Evolutionary conservation across 1,139 yeast genomes (phyloP).

Genomic region (Hyphopichia buzzinii): DNA sequence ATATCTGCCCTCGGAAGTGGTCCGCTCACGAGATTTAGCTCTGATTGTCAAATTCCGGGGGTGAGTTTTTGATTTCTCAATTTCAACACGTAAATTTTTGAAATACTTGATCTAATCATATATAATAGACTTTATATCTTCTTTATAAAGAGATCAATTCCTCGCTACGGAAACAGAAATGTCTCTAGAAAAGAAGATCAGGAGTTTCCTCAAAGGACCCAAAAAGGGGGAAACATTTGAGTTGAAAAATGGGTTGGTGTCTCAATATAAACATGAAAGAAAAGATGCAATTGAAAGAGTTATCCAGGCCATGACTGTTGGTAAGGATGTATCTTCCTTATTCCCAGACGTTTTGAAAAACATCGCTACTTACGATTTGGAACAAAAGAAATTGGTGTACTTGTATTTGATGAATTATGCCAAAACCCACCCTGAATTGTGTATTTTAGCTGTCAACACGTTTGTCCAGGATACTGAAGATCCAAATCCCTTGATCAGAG

Average conservation of each 20-base stretch:
- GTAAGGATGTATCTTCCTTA: conserved; percentile 93
- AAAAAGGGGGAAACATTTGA: conserved; percentile 80
- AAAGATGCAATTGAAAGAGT: conserved; percentile 97
- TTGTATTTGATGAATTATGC: conserved; percentile 96
- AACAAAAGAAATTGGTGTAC: conserved; percentile 94
- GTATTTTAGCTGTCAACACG: conserved; percentile 94
- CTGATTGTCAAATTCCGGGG: background rate
- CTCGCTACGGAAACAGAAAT: no score
- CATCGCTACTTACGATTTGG: conserved; percentile 94
- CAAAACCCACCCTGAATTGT: conserved; percentile 90
- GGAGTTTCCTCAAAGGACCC: conserved; percentile 46
- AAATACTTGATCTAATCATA: no score
- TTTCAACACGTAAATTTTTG: background rate
- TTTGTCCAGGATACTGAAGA: conserved; percentile 96
- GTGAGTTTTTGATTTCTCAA: background rate
- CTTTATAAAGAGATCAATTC: no score
- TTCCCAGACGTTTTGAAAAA: conserved; percentile 96
- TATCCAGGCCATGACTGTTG: conserved; percentile 97
- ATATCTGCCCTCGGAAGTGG: background rate
- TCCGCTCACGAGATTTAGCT: background rate
- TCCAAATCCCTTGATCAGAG: conserved; percentile 93
- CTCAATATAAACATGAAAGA: conserved; percentile 90
- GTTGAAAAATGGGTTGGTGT: conserved; percentile 83
- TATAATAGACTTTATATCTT: no score
- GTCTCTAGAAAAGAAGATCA: conserved; percentile 46